phyloP scores from a whole-genome alignment of 2,329 filamentous ascomycete genomes.

The Lecanicillium sp. region DNA sequence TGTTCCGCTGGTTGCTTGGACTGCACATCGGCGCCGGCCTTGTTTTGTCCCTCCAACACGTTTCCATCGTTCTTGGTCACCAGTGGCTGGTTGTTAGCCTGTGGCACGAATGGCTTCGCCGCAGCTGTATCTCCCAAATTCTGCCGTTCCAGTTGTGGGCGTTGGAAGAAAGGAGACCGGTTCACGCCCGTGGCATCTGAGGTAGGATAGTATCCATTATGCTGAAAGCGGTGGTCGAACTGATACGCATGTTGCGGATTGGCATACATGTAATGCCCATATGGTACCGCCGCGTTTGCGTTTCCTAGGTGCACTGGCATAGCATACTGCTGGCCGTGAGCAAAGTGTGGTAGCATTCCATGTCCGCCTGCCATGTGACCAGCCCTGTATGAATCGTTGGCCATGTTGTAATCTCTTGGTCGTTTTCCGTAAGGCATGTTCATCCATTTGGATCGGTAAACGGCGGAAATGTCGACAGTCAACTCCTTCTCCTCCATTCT shows the following conservation, averaged over 20 bases:
- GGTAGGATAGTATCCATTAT: not conserved
- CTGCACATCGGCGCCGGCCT: slow-evolving; percentile 9
- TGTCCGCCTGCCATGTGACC: not conserved
- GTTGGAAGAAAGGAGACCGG: not conserved
- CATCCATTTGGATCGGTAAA: slow-evolving; percentile 24
- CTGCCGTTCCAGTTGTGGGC: not conserved
- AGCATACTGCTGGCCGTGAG: not conserved
- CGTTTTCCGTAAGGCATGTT: not conserved
- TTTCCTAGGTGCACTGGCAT: no score
- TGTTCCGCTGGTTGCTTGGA: slow-evolving; percentile 23
- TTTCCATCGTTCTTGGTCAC: not conserved
- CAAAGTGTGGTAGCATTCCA: not conserved
- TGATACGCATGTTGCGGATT: not conserved
- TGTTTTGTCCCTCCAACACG: slow-evolving; percentile 1
- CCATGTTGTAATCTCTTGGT: no score
- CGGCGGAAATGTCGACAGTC: slow-evolving; percentile 17
- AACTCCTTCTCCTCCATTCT: slow-evolving; percentile 18
- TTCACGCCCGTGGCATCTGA: no score
- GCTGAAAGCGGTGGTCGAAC: not conserved
- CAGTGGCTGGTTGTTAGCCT: not conserved
- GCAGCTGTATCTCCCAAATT: no score
- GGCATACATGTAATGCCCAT: not conserved
- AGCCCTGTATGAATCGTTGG: no score
- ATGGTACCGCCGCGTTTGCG: no score
- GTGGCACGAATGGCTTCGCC: no score